Evolutionary conservation across 2,329 filamentous ascomycete genomes (phyloP).

Genomic region (Chlorencoelia australis): DNA sequence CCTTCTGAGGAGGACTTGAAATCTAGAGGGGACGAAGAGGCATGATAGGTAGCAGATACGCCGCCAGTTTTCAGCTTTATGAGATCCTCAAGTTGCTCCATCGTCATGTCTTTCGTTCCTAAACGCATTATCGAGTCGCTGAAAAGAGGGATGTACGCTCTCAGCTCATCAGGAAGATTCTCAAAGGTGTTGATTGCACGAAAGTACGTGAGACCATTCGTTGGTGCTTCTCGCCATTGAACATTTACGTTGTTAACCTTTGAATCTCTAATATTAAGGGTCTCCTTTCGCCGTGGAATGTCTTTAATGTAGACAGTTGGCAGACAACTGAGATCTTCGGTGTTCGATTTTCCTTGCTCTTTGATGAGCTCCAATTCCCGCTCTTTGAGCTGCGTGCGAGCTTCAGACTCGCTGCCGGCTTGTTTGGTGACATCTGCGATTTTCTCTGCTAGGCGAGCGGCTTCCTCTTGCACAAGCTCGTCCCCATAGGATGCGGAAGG

Average conservation of each 20-base stretch:
- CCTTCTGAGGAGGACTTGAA: conserved; percentile 68
- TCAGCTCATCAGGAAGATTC: conserved; percentile 72
- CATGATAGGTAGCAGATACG: conserved; percentile 73
- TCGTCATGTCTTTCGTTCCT: conserved; percentile 75
- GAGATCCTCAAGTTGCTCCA: conserved; percentile 90
- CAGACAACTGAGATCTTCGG: conserved; percentile 76
- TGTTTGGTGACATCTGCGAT: conserved; percentile 59
- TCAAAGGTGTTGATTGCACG: conserved; percentile 74
- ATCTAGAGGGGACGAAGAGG: conserved; percentile 66
- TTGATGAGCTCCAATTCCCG: conserved; percentile 71
- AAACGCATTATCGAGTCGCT: conserved; percentile 88
- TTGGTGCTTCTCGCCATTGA: conserved; percentile 87
- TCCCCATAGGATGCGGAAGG: conserved; percentile 68
- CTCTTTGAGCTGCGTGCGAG: conserved; percentile 60
- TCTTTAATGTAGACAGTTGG: conserved; percentile 83
- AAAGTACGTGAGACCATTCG: conserved; percentile 95
- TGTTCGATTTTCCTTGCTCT: conserved; percentile 75
- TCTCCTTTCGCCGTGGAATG: conserved; percentile 69
- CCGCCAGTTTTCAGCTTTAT: conserved; percentile 97
- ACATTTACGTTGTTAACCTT: conserved; percentile 55
- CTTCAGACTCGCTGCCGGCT: conserved; percentile 62
- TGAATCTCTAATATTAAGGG: conserved; percentile 50
- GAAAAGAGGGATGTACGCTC: conserved; percentile 79
- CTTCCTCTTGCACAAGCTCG: conserved; percentile 68
- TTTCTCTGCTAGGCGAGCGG: conserved; percentile 60